Conservation (phyloP, 768 basidiomycete species). For the Tulasnella sp. region DNA sequence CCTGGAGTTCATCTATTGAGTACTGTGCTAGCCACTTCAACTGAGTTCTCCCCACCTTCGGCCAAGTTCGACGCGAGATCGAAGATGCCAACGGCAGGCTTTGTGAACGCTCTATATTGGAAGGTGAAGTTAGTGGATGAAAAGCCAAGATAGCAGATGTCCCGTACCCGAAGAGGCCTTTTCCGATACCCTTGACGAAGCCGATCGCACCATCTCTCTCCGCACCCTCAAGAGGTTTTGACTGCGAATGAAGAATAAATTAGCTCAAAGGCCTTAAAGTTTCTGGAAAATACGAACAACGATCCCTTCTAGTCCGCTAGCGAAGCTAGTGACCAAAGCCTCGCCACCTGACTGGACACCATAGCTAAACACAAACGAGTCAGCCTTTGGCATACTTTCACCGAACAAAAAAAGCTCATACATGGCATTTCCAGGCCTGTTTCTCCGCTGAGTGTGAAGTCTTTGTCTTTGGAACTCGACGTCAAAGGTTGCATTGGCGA, state of each 20-base stretch:
- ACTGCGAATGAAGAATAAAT: constrained; percentile 50
- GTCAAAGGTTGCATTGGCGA: constrained; percentile 97
- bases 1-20: constrained; percentile 51
- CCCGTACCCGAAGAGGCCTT: constrained; percentile 86
- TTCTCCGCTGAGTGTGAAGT: constrained; percentile 85
- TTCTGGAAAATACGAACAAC: constrained; percentile 58
- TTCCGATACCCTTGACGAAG: constrained; percentile 98
- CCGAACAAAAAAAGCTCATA: constrained; percentile 45
- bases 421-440: constrained; percentile 96
- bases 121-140: constrained; percentile 24
- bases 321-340: constrained; percentile 89
- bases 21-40: not conserved
- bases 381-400: constrained; percentile 17
- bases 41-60: constrained; percentile 61
- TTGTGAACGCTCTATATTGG: constrained; percentile 75
- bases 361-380: constrained; percentile 58
- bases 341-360: constrained; percentile 96
- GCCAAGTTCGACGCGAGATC: constrained; percentile 94
- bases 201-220: constrained; percentile 92
- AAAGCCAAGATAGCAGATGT: not conserved
- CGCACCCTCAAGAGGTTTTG: constrained; percentile 96
- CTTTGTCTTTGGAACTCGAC: constrained; percentile 91
- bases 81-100: constrained; percentile 95
- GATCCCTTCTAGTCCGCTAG: constrained; percentile 95
- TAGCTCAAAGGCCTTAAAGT: constrained; percentile 9